Percentiles rank a stretch among this genome's conserved stretches.
These are phyloP conservation scores for Datisca glomerata DNA, from an alignment of 306 rosid species.

Conservation along the genomic window DNA sequence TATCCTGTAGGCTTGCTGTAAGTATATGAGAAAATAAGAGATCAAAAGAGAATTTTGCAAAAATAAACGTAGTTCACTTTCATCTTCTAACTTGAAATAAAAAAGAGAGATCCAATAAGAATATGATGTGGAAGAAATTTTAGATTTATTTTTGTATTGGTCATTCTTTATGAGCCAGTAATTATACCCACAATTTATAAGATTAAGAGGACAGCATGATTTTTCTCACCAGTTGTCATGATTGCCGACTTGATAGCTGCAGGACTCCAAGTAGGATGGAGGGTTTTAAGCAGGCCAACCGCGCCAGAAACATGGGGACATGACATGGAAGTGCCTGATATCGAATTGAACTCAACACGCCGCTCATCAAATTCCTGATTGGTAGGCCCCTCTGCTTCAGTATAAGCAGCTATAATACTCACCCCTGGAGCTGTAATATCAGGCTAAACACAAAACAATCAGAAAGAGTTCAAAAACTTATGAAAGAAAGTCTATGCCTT, in stretches of 20 bases:
- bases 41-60: background rate
- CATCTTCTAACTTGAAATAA: too few species aligned
- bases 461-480: background rate
- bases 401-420: slow-evolving; percentile 74
- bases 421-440: slow-evolving; percentile 96
- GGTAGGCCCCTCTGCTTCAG: slow-evolving; percentile 74
- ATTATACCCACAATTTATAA: too few species aligned
- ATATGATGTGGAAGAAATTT: too few species aligned
- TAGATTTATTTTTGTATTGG: too few species aligned
- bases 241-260: slow-evolving; percentile 92
- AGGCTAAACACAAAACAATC: slow-evolving; percentile 40
- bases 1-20: slow-evolving; percentile 51
- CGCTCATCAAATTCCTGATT: slow-evolving; percentile 48
- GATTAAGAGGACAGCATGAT: background rate
- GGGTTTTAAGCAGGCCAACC: slow-evolving; percentile 53
- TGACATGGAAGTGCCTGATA: slow-evolving; percentile 96
- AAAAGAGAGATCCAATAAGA: too few species aligned
- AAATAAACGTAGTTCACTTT: background rate
- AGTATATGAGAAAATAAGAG: slow-evolving; percentile 6
- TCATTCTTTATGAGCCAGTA: too few species aligned
- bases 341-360: slow-evolving; percentile 45
- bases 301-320: slow-evolving; percentile 86
- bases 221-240: slow-evolving; percentile 69
- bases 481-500: background rate
- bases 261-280: slow-evolving; percentile 81